A percentile compares a stretch with the other conserved stretches of the same genome.
Conservation (phyloP, 2,329 filamentous ascomycete species). For the Venturia effusa region DNA sequence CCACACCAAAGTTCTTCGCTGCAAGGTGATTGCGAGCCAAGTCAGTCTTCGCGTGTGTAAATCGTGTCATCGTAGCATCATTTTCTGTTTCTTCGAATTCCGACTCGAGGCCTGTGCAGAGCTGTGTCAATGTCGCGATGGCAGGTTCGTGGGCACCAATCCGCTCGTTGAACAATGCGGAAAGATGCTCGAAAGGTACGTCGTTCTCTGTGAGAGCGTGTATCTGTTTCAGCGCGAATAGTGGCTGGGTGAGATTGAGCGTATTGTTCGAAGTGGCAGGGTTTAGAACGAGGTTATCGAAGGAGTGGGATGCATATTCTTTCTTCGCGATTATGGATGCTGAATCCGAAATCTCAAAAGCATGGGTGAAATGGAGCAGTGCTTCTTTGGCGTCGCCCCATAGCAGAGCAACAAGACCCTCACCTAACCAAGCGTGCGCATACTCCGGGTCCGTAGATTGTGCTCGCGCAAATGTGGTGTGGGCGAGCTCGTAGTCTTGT, state of each 20-base stretch:
- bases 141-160: conserved; percentile 57
- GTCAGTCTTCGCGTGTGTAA: conserved; percentile 77
- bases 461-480: conserved; percentile 77
- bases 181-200: conserved; percentile 63
- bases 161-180: conserved; percentile 71
- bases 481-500: conserved; percentile 75
- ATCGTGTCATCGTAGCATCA: conserved; percentile 57
- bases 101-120: conserved; percentile 62
- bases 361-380: conserved; percentile 78
- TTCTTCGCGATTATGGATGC: conserved; percentile 62
- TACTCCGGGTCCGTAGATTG: conserved; percentile 94
- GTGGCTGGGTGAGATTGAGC: conserved; percentile 59
- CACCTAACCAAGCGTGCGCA: conserved; percentile 85
- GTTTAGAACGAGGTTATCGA: conserved; percentile 64
- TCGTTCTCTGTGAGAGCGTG: conserved; percentile 60
- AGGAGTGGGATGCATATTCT: conserved; percentile 70
- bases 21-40: conserved; percentile 76
- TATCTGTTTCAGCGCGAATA: conserved; percentile 81
- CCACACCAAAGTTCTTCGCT: conserved; percentile 50
- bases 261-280: conserved; percentile 32
- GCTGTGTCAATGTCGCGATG: conserved; percentile 49
- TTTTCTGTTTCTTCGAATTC: conserved; percentile 82
- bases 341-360: conserved; percentile 81
- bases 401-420: conserved; percentile 73
- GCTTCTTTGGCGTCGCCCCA: conserved; percentile 68